A percentile compares a stretch with the other conserved stretches of the same genome.
These are phyloP conservation scores for Austroboletus niveus DNA, from an alignment of 1,284 basidiomycete genomes.

Conservation along the genomic window DNA sequence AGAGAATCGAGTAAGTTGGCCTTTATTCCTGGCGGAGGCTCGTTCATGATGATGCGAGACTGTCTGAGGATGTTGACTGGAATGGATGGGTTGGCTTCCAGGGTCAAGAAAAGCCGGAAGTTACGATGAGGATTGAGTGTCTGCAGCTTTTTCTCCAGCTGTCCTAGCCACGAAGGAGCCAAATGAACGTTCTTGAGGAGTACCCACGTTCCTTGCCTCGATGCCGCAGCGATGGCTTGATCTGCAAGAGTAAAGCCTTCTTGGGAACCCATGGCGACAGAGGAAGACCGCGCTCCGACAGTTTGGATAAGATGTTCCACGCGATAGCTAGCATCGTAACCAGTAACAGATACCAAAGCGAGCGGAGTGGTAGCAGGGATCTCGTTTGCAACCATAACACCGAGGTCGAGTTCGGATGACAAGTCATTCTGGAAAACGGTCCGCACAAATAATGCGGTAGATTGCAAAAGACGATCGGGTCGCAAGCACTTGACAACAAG, in stretches of 20 bases:
- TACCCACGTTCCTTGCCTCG: conserved; percentile 91
- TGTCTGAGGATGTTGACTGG: conserved; percentile 95
- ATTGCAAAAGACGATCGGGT: conserved; percentile 85
- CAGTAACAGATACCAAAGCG: conserved; percentile 89
- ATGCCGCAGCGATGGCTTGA: conserved; percentile 88
- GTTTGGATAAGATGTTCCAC: conserved; percentile 87
- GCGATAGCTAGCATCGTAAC: conserved; percentile 96
- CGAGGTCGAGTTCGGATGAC: conserved; percentile 75
- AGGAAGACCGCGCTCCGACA: conserved; percentile 71
- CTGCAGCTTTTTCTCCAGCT: conserved; percentile 95
- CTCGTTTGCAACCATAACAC: conserved; percentile 75
- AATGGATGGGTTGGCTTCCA: conserved; percentile 92
- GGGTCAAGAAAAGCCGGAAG: conserved; percentile 95
- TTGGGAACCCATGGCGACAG: conserved; percentile 97
- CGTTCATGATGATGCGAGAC: conserved; percentile 95
- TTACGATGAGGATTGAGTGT: conserved; percentile 83
- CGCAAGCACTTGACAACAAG: conserved; percentile 87
- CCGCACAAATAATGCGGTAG: conserved; percentile 73
- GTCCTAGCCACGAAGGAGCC: conserved; percentile 90
- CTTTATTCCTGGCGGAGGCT: conserved; percentile 93
- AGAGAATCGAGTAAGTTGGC: conserved; percentile 92
- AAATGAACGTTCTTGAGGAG: conserved; percentile 95
- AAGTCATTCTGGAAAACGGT: conserved; percentile 80
- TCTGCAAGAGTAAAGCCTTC: conserved; percentile 95
- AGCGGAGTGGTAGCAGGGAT: conserved; percentile 80